A percentile compares a stretch with the other conserved stretches of the same genome.
Conservation (phyloP, 129 eudicot species). For the Silybum marianum region DNA sequence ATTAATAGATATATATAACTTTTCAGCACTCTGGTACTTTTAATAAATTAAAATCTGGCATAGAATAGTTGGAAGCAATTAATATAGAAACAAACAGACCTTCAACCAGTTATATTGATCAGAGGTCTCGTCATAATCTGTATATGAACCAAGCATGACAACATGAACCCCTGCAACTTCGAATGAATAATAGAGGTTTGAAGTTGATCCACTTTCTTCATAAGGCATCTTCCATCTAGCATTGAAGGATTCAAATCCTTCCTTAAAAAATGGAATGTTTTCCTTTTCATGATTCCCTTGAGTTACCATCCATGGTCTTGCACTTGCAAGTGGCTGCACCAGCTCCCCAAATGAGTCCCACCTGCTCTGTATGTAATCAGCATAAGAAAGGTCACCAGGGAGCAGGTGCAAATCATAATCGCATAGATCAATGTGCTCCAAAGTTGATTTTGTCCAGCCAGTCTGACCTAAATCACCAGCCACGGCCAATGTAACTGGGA, state of each 20-base stretch:
- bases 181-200: constrained; percentile 87
- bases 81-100: constrained; percentile 44
- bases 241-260: constrained; percentile 68
- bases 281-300: constrained; percentile 95
- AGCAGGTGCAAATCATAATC: constrained; percentile 79
- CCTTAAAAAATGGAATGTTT: constrained; percentile 57
- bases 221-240: constrained; percentile 98
- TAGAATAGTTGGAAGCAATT: not conserved
- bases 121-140: constrained; percentile 70
- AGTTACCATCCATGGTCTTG: constrained; percentile 96
- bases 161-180: constrained; percentile 86
- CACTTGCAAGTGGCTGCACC: constrained; percentile 94
- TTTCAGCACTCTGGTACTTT: not conserved
- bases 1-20: not conserved
- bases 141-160: constrained; percentile 94
- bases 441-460: constrained; percentile 90
- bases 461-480: constrained; percentile 98
- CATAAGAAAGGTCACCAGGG: constrained; percentile 93
- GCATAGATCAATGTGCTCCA: constrained; percentile 78
- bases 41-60: not conserved
- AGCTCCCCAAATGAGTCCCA: constrained; percentile 93
- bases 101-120: constrained; percentile 89
- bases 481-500: constrained; percentile 84
- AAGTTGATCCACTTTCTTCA: constrained; percentile 85
- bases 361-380: constrained; percentile 67